Base-by-base conservation (phyloP, 202 grass and related monocot species). In the Carex arenaria region DNA sequence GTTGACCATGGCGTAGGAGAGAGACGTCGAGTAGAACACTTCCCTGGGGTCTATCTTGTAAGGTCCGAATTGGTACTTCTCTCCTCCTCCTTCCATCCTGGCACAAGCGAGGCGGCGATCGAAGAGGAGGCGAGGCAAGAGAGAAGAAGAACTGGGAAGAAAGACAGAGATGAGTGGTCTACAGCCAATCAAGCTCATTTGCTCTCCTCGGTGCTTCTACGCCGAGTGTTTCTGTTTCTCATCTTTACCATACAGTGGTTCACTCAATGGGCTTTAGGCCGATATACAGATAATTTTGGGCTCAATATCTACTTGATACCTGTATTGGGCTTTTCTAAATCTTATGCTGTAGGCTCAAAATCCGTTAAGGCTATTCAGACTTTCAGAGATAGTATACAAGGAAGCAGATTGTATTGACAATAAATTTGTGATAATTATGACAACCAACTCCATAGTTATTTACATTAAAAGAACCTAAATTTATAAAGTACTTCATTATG, bases 1-100 rank as follows among this genome's bases (percentile, higher is more conserved):
- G 86, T 98, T 98, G 78, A 95, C 92, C 90, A 93, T 93, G 82
- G 86, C 95, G 86, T 86, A 98, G 86, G 92, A 93, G 83, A 93
- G 86, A 63, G 88, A 64, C 7, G 91, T 95, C 86, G 91, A 75
- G 81, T 89, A 87, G 89, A 98, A 93, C 51, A 98, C 91, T 81
- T 88, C 89, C 68, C 84, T 83, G 28, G 52, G 61, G 47, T 94
- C 84, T 77, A 98, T 92, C 86, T 86, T 93, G 83, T 95, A 92
- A 4, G 90, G 95, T 5, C 92, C 89, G 70, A 98, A 93, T 74
- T 23, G 90, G 80, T 93, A 98, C 45, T 49, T 14, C 1, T 82
- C 60, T 31, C 47, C 64, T n/a, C 51, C 72, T 76, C 72, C 52
- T 11, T 59, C 72, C 51, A 77, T 77, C 52, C 28, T 19, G 8